phyloP scores from a whole-genome alignment of 805 yeast genomes.

The Torulaspora franciscae region DNA sequence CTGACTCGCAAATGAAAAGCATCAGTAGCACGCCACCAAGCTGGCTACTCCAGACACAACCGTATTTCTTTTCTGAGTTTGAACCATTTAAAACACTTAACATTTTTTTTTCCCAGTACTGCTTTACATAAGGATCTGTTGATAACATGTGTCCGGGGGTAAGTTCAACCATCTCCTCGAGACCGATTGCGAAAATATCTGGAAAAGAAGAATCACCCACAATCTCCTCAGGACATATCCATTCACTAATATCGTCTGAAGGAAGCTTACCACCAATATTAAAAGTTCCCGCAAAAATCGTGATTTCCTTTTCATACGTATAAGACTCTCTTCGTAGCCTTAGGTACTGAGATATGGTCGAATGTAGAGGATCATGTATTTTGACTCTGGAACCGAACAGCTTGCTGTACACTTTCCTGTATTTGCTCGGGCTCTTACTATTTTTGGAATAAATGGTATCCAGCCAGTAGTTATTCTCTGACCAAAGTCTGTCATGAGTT shows the following conservation, averaged over 20 bases:
- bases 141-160: conserved; percentile 78
- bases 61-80: conserved; percentile 42
- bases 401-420: conserved; percentile 27
- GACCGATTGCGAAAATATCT: conserved; percentile 75
- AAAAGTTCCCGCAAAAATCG: conserved; percentile 77
- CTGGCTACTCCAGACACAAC: conserved; percentile 67
- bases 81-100: conserved; percentile 42
- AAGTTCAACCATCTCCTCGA: conserved; percentile 86
- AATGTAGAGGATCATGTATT: conserved; percentile 86
- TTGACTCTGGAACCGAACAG: conserved; percentile 43
- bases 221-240: conserved; percentile 66
- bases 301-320: conserved; percentile 55
- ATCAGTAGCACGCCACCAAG: conserved; percentile 78
- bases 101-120: conserved; percentile 63
- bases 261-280: conserved; percentile 72
- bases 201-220: conserved; percentile 37
- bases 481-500: conserved; percentile 81
- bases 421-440: conserved; percentile 29
- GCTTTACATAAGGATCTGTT: conserved; percentile 58
- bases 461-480: conserved; percentile 84
- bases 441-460: conserved; percentile 63
- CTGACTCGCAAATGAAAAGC: conserved; percentile 56
- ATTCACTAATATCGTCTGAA: conserved; percentile 55
- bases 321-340: conserved; percentile 46
- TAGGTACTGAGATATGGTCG: conserved; percentile 68